Base-by-base conservation (phyloP, 2,329 filamentous ascomycete species). In the Fusarium torulosum region DNA sequence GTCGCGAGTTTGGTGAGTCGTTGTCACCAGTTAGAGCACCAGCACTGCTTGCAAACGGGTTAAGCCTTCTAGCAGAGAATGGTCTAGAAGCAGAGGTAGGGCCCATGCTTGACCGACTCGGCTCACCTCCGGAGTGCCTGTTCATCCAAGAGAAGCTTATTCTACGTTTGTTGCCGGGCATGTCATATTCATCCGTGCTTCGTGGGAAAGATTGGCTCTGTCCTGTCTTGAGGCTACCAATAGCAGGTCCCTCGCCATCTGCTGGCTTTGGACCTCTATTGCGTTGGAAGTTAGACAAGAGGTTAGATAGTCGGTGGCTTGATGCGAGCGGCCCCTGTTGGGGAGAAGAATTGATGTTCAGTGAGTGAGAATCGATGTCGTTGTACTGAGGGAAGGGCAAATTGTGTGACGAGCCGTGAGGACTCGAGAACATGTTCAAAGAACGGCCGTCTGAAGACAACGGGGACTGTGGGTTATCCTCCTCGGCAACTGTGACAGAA, bases 191-290 rank as follows among this genome's bases (percentile, higher is more conserved):
- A 21, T 86, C 91, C 63, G 79, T 79, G 62, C 85, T 84, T 19
- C 86, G 82, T 7, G 92, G 92, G 68, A 96, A 88, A 0, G 92
- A 95, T 74, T 93, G 91, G 72, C 91, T 94, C 75, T 95, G 91
- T 0, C 87, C 85, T 29, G 86, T 79, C 73, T 92, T 92, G 15
- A 94, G 80, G 20, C 86, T 88, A 1, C 92, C 92, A 9, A 94
- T 78, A 2, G 86, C 82, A 7, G 89, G 90, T 1, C 90, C 89
- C 8, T 72, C 73, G 2, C 77, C 75, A 38, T 78, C 76, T 14
- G 84, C 74, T 1, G 84, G 83, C 77, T 93, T 93, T 7, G 85
- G 81, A 25, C 85, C 85, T 54, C 86, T 84, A 42, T 87, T 88
- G 49, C 89, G 87, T 54, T 89, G 83, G 70, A 85, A 88, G 50